Conservation (phyloP, 345 rosid species). For the Pseudoturritis turrita region DNA sequence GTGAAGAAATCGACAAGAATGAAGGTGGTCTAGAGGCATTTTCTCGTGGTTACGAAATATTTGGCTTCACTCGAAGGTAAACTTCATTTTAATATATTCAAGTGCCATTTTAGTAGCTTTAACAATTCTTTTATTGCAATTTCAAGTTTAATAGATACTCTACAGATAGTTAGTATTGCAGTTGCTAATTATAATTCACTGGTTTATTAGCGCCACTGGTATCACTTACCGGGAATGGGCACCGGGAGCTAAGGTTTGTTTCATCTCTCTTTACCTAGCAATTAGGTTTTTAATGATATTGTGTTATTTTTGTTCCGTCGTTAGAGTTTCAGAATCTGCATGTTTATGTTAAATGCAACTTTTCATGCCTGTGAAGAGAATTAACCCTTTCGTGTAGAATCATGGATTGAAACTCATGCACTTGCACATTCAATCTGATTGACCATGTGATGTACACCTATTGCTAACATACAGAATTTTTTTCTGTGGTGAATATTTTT, state of each 20-base stretch:
- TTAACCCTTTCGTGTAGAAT: background rate
- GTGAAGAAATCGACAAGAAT: constrained; percentile 61
- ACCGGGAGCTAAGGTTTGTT: constrained; percentile 94
- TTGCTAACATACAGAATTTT: background rate
- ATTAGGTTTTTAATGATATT: background rate
- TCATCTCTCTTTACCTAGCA: background rate
- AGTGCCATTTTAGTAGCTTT: background rate
- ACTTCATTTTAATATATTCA: background rate
- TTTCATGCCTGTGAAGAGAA: background rate
- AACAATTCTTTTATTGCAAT: background rate
- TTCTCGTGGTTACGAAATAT: constrained; percentile 89
- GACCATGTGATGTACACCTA: constrained; percentile 8
- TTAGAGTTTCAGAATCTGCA: background rate
- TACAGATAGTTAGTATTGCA: constrained; percentile 22
- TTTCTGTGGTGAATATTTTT: background rate
- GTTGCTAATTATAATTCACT: constrained; percentile 37
- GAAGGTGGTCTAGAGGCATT: constrained; percentile 93
- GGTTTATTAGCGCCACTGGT: constrained; percentile 70
- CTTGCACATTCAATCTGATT: background rate
- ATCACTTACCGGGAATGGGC: constrained; percentile 98
- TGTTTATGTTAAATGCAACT: background rate
- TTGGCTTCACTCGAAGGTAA: constrained; percentile 86
- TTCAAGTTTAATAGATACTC: constrained; percentile 10
- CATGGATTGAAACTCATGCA: background rate
- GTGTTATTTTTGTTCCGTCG: background rate